These are phyloP conservation scores for Hyphopichia burtonii DNA, from an alignment of 1,139 yeast genomes.

Conservation along the genomic window DNA sequence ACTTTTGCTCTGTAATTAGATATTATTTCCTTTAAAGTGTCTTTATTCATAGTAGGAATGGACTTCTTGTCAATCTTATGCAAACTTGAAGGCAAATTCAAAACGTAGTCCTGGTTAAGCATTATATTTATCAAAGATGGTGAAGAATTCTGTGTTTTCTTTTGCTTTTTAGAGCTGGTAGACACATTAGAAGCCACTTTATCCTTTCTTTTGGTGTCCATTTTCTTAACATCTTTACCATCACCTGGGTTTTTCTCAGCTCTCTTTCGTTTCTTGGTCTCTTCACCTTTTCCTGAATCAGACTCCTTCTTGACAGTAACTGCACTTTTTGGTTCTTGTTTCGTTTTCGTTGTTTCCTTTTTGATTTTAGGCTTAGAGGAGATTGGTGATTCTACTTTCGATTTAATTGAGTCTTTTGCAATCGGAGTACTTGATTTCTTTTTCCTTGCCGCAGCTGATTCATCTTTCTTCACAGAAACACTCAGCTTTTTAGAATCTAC, in stretches of 20 bases:
- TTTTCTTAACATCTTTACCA: slow-evolving; percentile 4
- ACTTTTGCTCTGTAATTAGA: slow-evolving; percentile 18
- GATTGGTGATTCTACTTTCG: slow-evolving; percentile 5
- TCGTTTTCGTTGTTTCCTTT: background rate
- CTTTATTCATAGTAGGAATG: slow-evolving; percentile 10
- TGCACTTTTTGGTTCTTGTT: background rate
- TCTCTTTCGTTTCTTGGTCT: slow-evolving; percentile 5
- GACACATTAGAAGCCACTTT: background rate
- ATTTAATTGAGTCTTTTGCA: slow-evolving; percentile 6
- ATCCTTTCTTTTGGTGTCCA: slow-evolving; percentile 2
- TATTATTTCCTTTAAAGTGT: slow-evolving; percentile 11
- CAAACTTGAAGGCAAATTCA: slow-evolving; percentile 9
- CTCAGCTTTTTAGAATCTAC: background rate
- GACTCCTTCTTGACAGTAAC: background rate
- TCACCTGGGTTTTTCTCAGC: background rate
- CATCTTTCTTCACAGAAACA: background rate
- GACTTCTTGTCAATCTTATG: slow-evolving; percentile 14
- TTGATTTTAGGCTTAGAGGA: slow-evolving; percentile 1
- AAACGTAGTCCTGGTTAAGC: slow-evolving; percentile 16
- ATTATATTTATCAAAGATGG: slow-evolving; percentile 15
- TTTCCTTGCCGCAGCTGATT: background rate
- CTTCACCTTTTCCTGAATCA: background rate
- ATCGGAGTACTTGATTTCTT: background rate
- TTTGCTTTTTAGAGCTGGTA: slow-evolving; percentile 3
- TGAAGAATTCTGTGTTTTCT: background rate